Evolutionary conservation across 257 asterid species (phyloP), one percentile per base, ranked within the genome.

Genomic region (Solanum chilense): DNA sequence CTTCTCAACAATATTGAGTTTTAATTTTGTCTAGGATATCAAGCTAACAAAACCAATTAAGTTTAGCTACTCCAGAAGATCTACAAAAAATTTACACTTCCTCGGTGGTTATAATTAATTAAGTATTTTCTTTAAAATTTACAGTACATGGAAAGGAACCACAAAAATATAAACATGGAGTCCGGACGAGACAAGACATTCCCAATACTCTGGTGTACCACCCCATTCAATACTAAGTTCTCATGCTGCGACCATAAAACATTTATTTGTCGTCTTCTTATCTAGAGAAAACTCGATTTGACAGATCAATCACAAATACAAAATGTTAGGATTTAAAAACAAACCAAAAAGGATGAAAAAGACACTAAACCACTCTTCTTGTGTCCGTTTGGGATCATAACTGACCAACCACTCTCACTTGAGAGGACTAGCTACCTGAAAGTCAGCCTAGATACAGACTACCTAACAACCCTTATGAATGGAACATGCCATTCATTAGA

Each of bases 101-200:
- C 52, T 45, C 6, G 5, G 52, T 45, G 13, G 16, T 45, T 45
- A 45, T 45, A 45, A 12, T 45, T 45, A 45, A 12, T 4, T 12
- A 45, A 45, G 52, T 45, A 45, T 12, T 12, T 45, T 45, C 52
- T 45, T 45, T 4, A 12, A 45, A 47, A 21, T 29, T 5, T 62
- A 56, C 4, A 56, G 12, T 56, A 60, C 31, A 42, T 29, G 81
- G 49, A 35, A 35, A 9, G 25, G 29, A 37, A 35, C 47, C 12
- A 8, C 62, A 35, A 7, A 73, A 73, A 35, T 9, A 73, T 44
- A 73, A 35, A 91, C 95, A 94, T 91, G 11, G 94, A 91, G 41
- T 89, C 91, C 1, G 5, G 89, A 15, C 20, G 21, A 49, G 58
- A 14, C 20, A 52, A 33, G 87, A 91, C 90, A 90, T 20, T 27